These are phyloP conservation scores for Colletotrichum spaethianum DNA, from an alignment of 2,329 filamentous ascomycete species.

Conservation along the genomic window DNA sequence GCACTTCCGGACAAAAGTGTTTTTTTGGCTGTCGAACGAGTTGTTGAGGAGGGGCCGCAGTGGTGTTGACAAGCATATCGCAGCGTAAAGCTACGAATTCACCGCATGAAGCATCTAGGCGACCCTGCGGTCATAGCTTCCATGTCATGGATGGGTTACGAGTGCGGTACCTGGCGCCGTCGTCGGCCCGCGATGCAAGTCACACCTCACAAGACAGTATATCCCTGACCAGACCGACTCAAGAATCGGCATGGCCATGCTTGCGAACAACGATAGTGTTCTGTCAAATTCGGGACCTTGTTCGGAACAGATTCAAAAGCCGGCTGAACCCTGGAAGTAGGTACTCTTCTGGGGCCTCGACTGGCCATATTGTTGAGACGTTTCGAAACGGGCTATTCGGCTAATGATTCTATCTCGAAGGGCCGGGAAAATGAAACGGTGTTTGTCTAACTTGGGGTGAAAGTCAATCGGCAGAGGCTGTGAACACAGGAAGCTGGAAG, in stretches of 20 bases:
- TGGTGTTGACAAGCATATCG: not conserved
- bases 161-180: not conserved
- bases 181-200: slow-evolving; percentile 9
- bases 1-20: not conserved
- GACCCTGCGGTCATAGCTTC: slow-evolving; percentile 4
- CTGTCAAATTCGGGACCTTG: not conserved
- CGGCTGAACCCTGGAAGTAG: not conserved
- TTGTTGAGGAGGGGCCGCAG: not conserved
- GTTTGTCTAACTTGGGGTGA: not conserved
- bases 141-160: not conserved
- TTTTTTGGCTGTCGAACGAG: not conserved
- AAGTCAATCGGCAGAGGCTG: not conserved
- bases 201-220: slow-evolving; percentile 5
- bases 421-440: not conserved
- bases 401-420: not conserved
- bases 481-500: not conserved
- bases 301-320: not conserved
- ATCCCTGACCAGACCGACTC: slow-evolving; percentile 1
- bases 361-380: not conserved
- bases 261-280: not conserved
- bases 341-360: not conserved
- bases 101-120: slow-evolving; percentile 14
- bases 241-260: not conserved
- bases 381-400: not conserved
- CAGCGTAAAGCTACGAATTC: not conserved